Base-by-base conservation (phyloP, 2,329 filamentous ascomycete genomes). In the Xylariaceae sp. region DNA sequence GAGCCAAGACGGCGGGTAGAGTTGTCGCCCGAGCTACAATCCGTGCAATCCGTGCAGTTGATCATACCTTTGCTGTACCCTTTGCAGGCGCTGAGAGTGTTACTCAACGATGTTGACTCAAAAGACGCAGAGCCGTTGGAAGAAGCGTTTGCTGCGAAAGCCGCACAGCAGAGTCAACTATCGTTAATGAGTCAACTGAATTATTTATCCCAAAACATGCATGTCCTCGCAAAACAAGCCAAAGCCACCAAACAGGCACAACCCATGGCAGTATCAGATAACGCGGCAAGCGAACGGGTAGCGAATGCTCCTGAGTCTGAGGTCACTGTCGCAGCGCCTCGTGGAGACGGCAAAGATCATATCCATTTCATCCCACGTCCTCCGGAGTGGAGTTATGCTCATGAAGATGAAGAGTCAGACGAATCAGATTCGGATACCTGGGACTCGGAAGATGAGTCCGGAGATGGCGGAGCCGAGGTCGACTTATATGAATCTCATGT, bases 181-280 rank as follows among this genome's bases (percentile, higher is more conserved):
- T 86, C 81, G 8, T 71, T 94, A 50, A 88, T 88, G 73, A 87
- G 83, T 53, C 87, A 90, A 62, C 70, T 93, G 62, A 93, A 93
- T 67, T 90, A 87, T 64, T 73, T 93, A 6, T 79, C 84, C 2
- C 84, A 88, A 67, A 90, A 90, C 62, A 80, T 92, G 58, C 84
- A 89, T 64, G 71, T 74, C 2, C 75, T 93, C 64, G 85, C 84
- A 11, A 87, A 82, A 64, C 79, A 84, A 43, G 75, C 73, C 2
- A 60, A 76, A 32, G 59, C 60, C 4, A 30, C 58, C 64, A 49
- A 42, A 50, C 20, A 60, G 60, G 20, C 59, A 53, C 67, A 20
- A 62, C 60, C 7, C 15, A 21, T n/a, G 21, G 6, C 41, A 33
- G 11, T 13, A 32, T 18, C 43, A 2, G 36, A 13, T 13, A 23